These are phyloP conservation scores for Globisporangium carolinianum DNA, from an alignment of 352 stramenopile genomes.

Conservation along the genomic window DNA sequence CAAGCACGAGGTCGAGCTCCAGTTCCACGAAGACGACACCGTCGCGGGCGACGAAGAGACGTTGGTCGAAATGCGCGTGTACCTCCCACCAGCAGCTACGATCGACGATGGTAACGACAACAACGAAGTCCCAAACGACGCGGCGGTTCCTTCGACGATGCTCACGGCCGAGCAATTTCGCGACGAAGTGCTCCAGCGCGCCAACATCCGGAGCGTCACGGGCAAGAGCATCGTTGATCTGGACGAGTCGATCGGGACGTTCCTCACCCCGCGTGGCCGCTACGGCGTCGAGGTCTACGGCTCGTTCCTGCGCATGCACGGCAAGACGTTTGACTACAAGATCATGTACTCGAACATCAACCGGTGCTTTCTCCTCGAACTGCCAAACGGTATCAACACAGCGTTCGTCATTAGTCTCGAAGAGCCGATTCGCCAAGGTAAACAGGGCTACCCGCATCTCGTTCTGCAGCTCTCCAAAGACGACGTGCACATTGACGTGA, in stretches of 20 bases:
- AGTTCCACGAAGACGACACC: constrained; percentile 98
- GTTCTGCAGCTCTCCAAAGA: constrained; percentile 94
- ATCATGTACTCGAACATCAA: constrained; percentile 99
- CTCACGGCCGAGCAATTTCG: constrained; percentile 73
- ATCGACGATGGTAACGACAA: not conserved
- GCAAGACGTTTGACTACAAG: constrained; percentile 99
- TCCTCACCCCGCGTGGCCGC: constrained; percentile 96
- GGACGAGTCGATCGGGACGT: constrained; percentile 95
- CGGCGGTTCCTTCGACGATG: constrained; percentile 25
- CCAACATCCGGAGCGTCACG: constrained; percentile 88
- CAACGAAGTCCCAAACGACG: not conserved
- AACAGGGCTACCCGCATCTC: constrained; percentile 98
- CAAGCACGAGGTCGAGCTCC: constrained; percentile 98
- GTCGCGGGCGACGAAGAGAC: constrained; percentile 92
- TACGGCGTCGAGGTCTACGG: constrained; percentile 98
- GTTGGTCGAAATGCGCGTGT: constrained; percentile 95
- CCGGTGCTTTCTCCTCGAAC: constrained; percentile 96
- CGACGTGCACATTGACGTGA: constrained; percentile 87
- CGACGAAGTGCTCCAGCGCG: constrained; percentile 78
- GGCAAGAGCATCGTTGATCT: constrained; percentile 97
- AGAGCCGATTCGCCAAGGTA: constrained; percentile 98
- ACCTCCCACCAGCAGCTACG: constrained; percentile 71
- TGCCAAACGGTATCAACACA: constrained; percentile 95
- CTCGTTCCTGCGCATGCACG: constrained; percentile 96
- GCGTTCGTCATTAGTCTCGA: constrained; percentile 98